Conservation (phyloP, 805 yeast species). For the Lipomyces anomalus region DNA sequence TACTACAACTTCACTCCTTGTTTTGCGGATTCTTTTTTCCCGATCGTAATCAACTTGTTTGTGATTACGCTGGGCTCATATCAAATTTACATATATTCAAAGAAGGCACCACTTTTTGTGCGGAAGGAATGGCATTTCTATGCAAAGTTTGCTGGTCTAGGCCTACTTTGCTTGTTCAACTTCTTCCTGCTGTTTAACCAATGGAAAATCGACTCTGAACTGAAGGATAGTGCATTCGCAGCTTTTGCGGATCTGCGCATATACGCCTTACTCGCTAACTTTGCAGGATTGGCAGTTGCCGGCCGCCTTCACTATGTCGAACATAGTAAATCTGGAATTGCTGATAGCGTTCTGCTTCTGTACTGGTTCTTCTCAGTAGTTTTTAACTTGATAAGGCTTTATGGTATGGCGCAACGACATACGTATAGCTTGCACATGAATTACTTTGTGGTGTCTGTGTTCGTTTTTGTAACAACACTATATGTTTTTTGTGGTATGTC, state of each 20-base stretch:
- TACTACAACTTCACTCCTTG: conserved; percentile 34
- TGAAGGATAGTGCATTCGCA: no score
- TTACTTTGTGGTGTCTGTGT: conserved; percentile 1
- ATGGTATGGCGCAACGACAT: conserved; percentile 14
- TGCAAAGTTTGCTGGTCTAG: conserved; percentile 5
- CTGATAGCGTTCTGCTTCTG: conserved; percentile 60
- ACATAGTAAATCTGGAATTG: conserved; percentile 54
- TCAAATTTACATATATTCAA: conserved; percentile 23
- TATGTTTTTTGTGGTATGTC: conserved; percentile 7
- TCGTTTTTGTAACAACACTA: conserved; percentile 6
- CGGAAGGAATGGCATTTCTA: conserved; percentile 6
- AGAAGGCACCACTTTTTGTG: conserved; percentile 13
- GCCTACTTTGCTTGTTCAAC: no score
- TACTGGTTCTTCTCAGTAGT: conserved; percentile 60
- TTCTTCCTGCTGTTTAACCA: no score
- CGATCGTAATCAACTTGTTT: conserved; percentile 31
- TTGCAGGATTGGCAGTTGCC: no score
- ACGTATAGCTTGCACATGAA: background rate
- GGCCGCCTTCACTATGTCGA: conserved; percentile 72
- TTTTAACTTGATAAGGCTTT: conserved; percentile 24
- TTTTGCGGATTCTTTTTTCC: conserved; percentile 34
- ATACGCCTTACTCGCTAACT: no score
- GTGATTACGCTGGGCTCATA: conserved; percentile 27
- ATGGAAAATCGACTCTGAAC: no score
- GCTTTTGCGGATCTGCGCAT: no score